phyloP scores from a whole-genome alignment of 805 yeast species.

The Pichia ethanolica region DNA sequence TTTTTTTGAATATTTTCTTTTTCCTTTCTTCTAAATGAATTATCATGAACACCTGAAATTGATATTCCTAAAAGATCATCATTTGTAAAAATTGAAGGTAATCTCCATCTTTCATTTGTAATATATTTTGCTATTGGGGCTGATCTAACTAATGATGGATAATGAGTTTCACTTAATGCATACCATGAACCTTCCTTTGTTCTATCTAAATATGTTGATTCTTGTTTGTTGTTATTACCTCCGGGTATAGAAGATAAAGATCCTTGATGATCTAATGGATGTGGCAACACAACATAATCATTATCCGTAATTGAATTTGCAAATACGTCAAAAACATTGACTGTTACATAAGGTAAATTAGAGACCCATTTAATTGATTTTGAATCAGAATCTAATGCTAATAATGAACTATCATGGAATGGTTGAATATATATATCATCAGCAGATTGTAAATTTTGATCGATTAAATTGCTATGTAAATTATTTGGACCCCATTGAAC shows the following conservation, averaged over 20 bases:
- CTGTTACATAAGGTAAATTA: slow-evolving; percentile 61
- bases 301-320: slow-evolving; percentile 16
- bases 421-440: slow-evolving; percentile 81
- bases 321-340: slow-evolving; percentile 74
- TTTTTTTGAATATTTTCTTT: slow-evolving; percentile 6
- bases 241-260: neutral
- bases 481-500: slow-evolving; percentile 91
- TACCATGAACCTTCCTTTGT: slow-evolving; percentile 68
- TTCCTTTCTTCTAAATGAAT: slow-evolving; percentile 13
- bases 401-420: slow-evolving; percentile 67
- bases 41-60: slow-evolving; percentile 44
- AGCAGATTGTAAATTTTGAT: slow-evolving; percentile 45
- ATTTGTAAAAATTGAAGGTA: slow-evolving; percentile 29
- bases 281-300: slow-evolving; percentile 54
- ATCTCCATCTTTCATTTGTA: slow-evolving; percentile 36
- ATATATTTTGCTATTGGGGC: slow-evolving; percentile 72
- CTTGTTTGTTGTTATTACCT: neutral
- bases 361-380: slow-evolving; percentile 77
- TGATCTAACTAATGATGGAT: slow-evolving; percentile 73
- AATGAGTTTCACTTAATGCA: slow-evolving; percentile 71
- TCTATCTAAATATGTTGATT: slow-evolving; percentile 59
- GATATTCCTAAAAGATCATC: slow-evolving; percentile 35
- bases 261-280: slow-evolving; percentile 40
- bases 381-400: slow-evolving; percentile 65
- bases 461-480: slow-evolving; percentile 48